A percentile compares a stretch with the other conserved stretches of the same genome.
These are phyloP conservation scores for Paecilomyces dactylethromorphus DNA, from an alignment of 2,329 filamentous ascomycete genomes.

Conservation along the genomic window DNA sequence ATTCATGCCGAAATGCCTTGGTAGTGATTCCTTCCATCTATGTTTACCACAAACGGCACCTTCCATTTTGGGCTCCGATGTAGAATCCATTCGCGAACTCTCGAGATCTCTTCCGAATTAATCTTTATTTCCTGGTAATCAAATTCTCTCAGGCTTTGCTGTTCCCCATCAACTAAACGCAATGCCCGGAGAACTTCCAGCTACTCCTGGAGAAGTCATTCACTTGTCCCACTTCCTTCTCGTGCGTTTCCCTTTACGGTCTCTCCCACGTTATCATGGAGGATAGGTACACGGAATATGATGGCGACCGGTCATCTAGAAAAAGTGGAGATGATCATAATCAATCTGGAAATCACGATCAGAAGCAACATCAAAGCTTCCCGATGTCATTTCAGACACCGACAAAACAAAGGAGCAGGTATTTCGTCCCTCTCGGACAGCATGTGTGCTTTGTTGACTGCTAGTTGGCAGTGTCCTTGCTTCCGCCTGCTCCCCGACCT, in stretches of 20 bases:
- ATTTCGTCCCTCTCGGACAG: not conserved
- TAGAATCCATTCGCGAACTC: not conserved
- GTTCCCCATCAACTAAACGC: not conserved
- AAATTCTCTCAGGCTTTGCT: not conserved
- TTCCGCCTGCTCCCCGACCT: constrained; percentile 11
- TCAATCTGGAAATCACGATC: not conserved
- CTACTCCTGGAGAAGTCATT: not conserved
- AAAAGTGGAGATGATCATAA: not conserved
- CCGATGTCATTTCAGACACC: not conserved
- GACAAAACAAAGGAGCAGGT: not conserved
- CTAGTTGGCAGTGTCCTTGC: constrained; percentile 6
- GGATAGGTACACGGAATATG: not conserved
- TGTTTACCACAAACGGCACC: not conserved
- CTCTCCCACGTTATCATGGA: not conserved
- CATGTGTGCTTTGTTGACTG: not conserved
- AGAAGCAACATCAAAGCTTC: not conserved
- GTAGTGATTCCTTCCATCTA: not conserved
- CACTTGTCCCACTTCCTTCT: not conserved
- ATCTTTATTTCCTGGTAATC: not conserved
- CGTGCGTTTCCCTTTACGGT: not conserved
- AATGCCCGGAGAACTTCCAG: not conserved
- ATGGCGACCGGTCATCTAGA: not conserved
- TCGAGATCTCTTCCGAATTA: not conserved
- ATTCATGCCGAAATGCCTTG: not conserved
- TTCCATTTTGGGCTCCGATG: not conserved